A percentile compares a stretch with the other conserved stretches of the same genome.
phyloP scores from a whole-genome alignment of 78 protist species.

The Emiliania huxleyi region DNA sequence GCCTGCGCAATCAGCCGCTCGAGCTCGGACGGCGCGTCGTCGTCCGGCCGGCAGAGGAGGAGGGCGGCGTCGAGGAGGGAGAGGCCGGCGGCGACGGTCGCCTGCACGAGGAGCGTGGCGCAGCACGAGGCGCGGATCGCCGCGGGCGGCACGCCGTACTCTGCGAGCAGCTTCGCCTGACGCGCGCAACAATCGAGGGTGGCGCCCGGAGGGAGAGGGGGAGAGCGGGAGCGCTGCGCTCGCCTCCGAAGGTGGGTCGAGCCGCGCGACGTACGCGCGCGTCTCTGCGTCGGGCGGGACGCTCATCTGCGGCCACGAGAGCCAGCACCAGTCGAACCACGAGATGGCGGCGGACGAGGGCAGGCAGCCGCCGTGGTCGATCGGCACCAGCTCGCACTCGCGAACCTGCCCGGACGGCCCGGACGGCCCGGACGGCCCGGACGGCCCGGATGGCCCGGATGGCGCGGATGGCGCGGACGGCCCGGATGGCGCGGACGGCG shows the following conservation, averaged over 20 bases:
- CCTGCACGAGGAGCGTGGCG: constrained; percentile 15
- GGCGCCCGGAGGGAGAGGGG: too few species aligned
- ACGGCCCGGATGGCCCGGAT: background rate
- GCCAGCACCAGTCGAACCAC: constrained; percentile 45
- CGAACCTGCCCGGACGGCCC: background rate
- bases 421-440: background rate
- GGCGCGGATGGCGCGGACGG: too few species aligned
- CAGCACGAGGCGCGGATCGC: background rate
- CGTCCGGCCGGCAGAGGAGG: constrained; percentile 24
- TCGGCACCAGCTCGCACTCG: constrained; percentile 23
- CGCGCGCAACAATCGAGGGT: too few species aligned
- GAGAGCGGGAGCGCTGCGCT: background rate
- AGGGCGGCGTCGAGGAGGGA: background rate
- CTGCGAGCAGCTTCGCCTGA: background rate
- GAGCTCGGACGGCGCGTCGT: constrained; percentile 26
- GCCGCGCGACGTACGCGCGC: background rate
- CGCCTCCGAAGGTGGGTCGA: background rate
- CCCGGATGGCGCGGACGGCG: background rate
- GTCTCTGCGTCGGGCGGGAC: background rate
- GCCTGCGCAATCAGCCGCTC: constrained; percentile 32
- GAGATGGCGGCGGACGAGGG: background rate
- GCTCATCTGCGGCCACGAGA: constrained; percentile 30
- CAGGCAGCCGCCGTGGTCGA: constrained; percentile 46
- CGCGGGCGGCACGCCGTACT: background rate
- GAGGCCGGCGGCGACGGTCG: constrained; percentile 24